Conservation (phyloP, 495 filamentous ascomycete species). For the Tuber indicum region DNA sequence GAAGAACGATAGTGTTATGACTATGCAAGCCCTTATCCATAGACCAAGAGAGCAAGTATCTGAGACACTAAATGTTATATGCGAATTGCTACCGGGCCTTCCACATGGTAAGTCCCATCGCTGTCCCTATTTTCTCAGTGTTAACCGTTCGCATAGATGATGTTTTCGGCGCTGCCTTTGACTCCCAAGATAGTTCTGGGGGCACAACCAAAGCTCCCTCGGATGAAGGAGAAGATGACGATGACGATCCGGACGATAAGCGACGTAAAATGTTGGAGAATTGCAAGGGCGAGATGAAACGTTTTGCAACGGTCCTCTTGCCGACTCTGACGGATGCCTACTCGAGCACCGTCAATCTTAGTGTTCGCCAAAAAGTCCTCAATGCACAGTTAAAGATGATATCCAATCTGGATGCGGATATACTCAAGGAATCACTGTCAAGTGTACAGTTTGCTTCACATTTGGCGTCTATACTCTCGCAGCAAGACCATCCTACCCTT, state of each 20-base stretch:
- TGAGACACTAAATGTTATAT: slow-evolving; percentile 96
- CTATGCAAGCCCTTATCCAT: slow-evolving; percentile 98
- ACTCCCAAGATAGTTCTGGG: slow-evolving; percentile 30
- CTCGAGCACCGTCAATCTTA: slow-evolving; percentile 96
- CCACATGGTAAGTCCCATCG: slow-evolving; percentile 41
- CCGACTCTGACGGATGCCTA: slow-evolving; percentile 96
- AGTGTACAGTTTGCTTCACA: slow-evolving; percentile 95
- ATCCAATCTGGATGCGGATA: slow-evolving; percentile 76
- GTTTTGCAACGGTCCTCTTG: slow-evolving; percentile 91
- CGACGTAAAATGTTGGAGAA: slow-evolving; percentile 56
- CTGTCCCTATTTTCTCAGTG: slow-evolving; percentile 17
- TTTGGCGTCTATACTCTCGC: slow-evolving; percentile 88
- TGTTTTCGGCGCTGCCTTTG: slow-evolving; percentile 21
- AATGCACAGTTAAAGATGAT: slow-evolving; percentile 96
- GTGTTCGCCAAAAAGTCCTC: slow-evolving; percentile 92
- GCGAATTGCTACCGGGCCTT: slow-evolving; percentile 78
- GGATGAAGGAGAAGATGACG: slow-evolving; percentile 44
- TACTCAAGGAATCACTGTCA: slow-evolving; percentile 82
- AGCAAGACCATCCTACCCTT: slow-evolving; percentile 83
- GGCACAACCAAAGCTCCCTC: slow-evolving; percentile 26
- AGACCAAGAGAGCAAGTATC: slow-evolving; percentile 93
- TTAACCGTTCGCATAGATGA: slow-evolving; percentile 2
- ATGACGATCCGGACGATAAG: slow-evolving; percentile 64
- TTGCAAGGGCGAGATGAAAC: slow-evolving; percentile 77
- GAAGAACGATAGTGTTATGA: slow-evolving; percentile 92